Evolutionary conservation across 2,329 filamentous ascomycete species (phyloP).

Genomic region (Sclerotinia spermophila): DNA sequence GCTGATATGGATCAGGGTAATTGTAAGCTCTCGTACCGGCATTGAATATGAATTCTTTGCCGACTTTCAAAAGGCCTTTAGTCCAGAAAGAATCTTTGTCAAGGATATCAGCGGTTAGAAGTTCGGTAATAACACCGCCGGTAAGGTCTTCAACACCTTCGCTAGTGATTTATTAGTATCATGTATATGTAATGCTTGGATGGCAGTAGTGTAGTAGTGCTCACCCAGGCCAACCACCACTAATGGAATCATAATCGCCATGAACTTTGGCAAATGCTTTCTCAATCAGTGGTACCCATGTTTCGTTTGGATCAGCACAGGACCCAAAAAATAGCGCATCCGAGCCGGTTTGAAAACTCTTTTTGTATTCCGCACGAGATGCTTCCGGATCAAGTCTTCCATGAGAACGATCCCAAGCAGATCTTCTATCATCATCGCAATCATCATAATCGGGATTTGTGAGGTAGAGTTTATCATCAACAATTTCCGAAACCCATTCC

Average conservation of each 20-base stretch:
- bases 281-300: conserved; percentile 74
- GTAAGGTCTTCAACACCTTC: conserved; percentile 57
- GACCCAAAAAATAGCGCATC: conserved; percentile 74
- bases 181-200: neutral
- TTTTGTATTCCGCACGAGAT: conserved; percentile 48
- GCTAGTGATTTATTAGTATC: conserved; percentile 7
- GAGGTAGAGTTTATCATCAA: conserved; percentile 86
- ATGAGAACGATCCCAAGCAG: conserved; percentile 23
- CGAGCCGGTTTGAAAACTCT: conserved; percentile 51
- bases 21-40: conserved; percentile 42
- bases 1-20: conserved; percentile 15
- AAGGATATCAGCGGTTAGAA: conserved; percentile 66
- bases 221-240: conserved; percentile 58
- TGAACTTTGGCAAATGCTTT: conserved; percentile 83
- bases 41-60: conserved; percentile 68
- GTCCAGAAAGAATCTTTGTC: conserved; percentile 80
- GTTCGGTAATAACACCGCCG: conserved; percentile 65
- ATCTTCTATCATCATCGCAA: conserved; percentile 59
- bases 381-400: conserved; percentile 16
- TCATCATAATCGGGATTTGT: conserved; percentile 79
- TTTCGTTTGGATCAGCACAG: conserved; percentile 71
- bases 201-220: too few species aligned
- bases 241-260: conserved; percentile 71
- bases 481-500: conserved; percentile 85
- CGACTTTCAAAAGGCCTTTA: conserved; percentile 74